Evolutionary conservation across 225 moss, liverwort and hornwort species (phyloP), one percentile per base, ranked within the genome.

Genomic region (Polytrichum commune): DNA sequence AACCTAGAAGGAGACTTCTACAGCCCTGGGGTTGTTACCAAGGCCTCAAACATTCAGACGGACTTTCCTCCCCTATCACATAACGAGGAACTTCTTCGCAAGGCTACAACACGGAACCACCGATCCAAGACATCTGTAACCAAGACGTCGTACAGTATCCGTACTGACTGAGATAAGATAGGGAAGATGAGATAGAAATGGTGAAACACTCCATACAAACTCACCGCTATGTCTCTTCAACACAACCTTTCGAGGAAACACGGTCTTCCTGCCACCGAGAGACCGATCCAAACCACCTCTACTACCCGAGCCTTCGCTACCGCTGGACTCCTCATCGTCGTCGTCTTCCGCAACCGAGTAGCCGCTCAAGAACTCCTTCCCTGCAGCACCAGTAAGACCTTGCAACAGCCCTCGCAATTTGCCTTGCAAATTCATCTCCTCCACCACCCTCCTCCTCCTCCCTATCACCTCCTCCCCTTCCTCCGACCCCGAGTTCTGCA

Each of bases 391-490:
- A 68, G 6, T 4, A 20, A n/a, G n/a, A 19, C 69, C 56, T 71
- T 1, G 46, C 46, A 46, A 25, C 23, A 23, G 6, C 13, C 18
- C 18, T 57, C 4, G 22, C 22, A 35, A 33, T 62, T n/a, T 33
- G 33, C 61, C 71, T 29, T 71, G 60, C 60, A 71, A 22, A 33
- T 71, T 35, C n/a, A 71, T 4, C 9, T 23, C 60, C 20, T 24
- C 62, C 72, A 32, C 69, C 27, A 25, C 18, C 1, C 55, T 18
- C 58, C 60, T 70, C 60, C 57, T 29, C 18, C 73, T 66, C 56
- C 32, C 75, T 69, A 80, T 78, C 4, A 77, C 80, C 73, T 80
- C 78, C 6, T 69, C 82, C 19, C 71, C 73, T 54, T 83, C 86
- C 5, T 75, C 80, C 0, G 58, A 71, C n/a, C 54, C 79, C 0